Conservation (phyloP, 805 yeast genomes). For the Barnettozyma californica region DNA sequence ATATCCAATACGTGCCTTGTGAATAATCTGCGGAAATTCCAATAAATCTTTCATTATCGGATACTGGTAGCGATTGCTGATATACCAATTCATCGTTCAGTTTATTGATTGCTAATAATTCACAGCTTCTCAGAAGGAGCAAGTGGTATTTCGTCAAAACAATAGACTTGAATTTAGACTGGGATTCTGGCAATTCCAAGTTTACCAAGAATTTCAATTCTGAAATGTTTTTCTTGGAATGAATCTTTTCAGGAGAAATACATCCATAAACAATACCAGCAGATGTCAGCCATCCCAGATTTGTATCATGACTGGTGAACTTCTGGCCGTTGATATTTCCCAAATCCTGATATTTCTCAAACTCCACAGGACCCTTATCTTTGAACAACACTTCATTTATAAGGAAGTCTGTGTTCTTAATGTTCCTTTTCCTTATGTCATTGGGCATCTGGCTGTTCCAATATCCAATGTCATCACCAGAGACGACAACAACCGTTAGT, state of each 20-base stretch:
- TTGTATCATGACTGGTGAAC: slow-evolving; percentile 23
- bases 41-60: slow-evolving; percentile 32
- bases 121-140: slow-evolving; percentile 38
- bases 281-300: slow-evolving; percentile 43
- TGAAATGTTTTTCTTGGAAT: slow-evolving; percentile 23
- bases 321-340: slow-evolving; percentile 29
- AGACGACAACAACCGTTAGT: slow-evolving; percentile 18
- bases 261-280: slow-evolving; percentile 43
- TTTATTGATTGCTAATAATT: slow-evolving; percentile 43
- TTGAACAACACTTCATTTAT: slow-evolving; percentile 18
- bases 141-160: slow-evolving; percentile 51
- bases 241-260: slow-evolving; percentile 20
- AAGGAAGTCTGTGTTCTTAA: slow-evolving; percentile 20
- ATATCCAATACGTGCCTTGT: slow-evolving; percentile 71
- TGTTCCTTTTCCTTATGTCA: slow-evolving; percentile 14
- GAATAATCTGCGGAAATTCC: slow-evolving; percentile 48
- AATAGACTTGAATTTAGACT: slow-evolving; percentile 33
- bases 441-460: slow-evolving; percentile 15
- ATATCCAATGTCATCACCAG: slow-evolving; percentile 29
- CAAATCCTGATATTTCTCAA: slow-evolving; percentile 33
- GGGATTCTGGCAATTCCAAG: slow-evolving; percentile 34
- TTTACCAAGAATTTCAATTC: slow-evolving; percentile 35
- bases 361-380: slow-evolving; percentile 27
- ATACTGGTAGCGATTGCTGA: slow-evolving; percentile 34
- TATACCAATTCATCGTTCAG: slow-evolving; percentile 44